Evolutionary conservation across 2,329 filamentous ascomycete species (phyloP).

Genomic region (Alternaria brassicae): DNA sequence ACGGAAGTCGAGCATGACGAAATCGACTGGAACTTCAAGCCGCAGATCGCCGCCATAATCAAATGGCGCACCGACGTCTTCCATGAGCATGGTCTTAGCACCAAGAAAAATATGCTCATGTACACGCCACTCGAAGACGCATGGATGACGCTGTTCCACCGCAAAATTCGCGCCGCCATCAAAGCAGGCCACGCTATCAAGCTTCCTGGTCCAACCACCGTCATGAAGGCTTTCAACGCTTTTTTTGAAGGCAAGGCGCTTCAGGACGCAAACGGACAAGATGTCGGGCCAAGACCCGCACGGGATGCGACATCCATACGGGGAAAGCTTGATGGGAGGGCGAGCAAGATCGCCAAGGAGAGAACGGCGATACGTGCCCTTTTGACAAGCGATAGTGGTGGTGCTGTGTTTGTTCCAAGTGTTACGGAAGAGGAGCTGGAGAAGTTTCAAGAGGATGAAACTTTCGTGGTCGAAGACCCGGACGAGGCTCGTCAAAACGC

Average conservation of each 20-base stretch:
- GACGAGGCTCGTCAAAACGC: neutral
- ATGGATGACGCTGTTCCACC: constrained; percentile 21
- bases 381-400: neutral
- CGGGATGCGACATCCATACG: neutral
- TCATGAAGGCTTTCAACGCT: neutral
- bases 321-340: neutral
- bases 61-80: constrained; percentile 12
- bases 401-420: constrained; percentile 12
- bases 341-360: neutral
- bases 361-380: neutral
- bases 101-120: neutral
- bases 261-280: neutral
- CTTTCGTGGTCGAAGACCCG: constrained; percentile 9
- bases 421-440: constrained; percentile 17
- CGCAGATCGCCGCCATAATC: constrained; percentile 3
- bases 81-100: neutral
- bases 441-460: constrained; percentile 4
- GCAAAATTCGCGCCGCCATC: constrained; percentile 13
- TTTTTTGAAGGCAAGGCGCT: neutral
- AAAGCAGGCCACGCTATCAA: constrained; percentile 10
- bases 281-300: neutral
- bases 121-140: constrained; percentile 21
- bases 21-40: constrained; percentile 10
- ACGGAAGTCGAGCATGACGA: neutral
- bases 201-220: neutral